Evolutionary conservation across 1,284 basidiomycete genomes (phyloP), one percentile per base, ranked within the genome.

Genomic region (Schizophyllum amplum): DNA sequence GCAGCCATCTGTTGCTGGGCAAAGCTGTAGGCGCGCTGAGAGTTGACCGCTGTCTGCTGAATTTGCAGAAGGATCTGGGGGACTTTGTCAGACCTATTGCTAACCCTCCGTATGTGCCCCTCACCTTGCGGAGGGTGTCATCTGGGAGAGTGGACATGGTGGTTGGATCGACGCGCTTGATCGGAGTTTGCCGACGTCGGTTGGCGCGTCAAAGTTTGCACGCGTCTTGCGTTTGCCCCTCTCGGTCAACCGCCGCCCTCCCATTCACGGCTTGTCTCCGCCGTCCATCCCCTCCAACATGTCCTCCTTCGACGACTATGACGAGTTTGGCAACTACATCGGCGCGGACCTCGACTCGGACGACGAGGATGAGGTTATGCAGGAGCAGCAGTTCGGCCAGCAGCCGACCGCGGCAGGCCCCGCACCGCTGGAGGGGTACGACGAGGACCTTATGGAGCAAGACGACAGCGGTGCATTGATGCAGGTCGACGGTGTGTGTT

Each of bases 291-390:
- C 48, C 24, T 21, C 50, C 25, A 49, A 48, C 53, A 91, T 91
- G 89, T 86, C 84, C 57, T 90, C 88, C 25, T 81, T 92, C 62
- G 89, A 92, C 66, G 90, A 92, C 68, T 92, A 92, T 62, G 89
- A 92, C 67, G 89, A 92, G 76, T 96, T 97, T 67, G 94, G 94
- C 64, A 96, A 96, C 80, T 96, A 95, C 72, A 94, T 96, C 68
- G 94, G 94, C 61, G 92, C 85, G 47, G 93, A 94, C 76, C 77
- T 95, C 55, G 92, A 92, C 65, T 94, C 92, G 33, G 93, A 94
- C 69, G 89, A 91, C 48, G 92, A 88, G 62, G 84, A 86, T 55
- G 79, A 80, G 56, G 58, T 59, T 7, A 55, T 80, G 54, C 78
- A 75, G 60, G 81, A 82, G 65, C 72, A 79, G 48, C 67, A 81